Base-by-base conservation (phyloP, 768 basidiomycete genomes). In the Phylloporus sp. region DNA sequence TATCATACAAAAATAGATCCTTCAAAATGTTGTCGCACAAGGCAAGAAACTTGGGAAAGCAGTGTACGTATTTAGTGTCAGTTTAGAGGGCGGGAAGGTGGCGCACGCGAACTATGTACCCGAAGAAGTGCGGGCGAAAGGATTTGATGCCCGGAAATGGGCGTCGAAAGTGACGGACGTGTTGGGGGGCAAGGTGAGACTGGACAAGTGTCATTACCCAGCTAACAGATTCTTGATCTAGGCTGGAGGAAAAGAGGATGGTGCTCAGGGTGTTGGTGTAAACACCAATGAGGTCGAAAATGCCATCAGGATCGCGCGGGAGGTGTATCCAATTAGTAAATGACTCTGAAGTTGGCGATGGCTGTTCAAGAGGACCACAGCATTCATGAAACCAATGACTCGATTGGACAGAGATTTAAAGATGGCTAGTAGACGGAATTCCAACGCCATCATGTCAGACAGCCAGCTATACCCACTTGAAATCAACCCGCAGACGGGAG, bases 191-290 rank as follows among this genome's bases (percentile, higher is more conserved):
- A 98, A 95, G 84, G 93, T 91, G 60, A 60, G 64, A n/a, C 24
- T 0, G 73, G 61, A 3, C 2, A 16, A 23, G 45, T 20, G 15
- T 40, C 23, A 35, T 47, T 38, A 47, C 18, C 51, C 46, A 46
- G 9, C 28, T 40, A 28, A 66, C 48, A 24, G 29, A 54, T 32
- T 45, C 23, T 51, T 34, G 26, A 53, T 49, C 47, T 50, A 94
- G 91, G 92, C 92, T 46, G 97, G 97, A 49, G 97, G 97, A 13
- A 97, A 95, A 70, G 91, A 91, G 53, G 97, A 98, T 32, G 79
- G 81, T 49, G 88, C 88, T 2, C 92, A 95, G 63, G 97, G 97
- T 23, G 84, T 95, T 13, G 97, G 97, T 27, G 70, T 75, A 4
- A 77, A 90, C 54, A 68, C 78, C 1, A 70, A 69, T 23, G 85